A percentile compares a stretch with the other conserved stretches of the same genome.
Evolutionary conservation across 78 protist species (phyloP).

Genomic region (Speleostelium caveatum): DNA sequence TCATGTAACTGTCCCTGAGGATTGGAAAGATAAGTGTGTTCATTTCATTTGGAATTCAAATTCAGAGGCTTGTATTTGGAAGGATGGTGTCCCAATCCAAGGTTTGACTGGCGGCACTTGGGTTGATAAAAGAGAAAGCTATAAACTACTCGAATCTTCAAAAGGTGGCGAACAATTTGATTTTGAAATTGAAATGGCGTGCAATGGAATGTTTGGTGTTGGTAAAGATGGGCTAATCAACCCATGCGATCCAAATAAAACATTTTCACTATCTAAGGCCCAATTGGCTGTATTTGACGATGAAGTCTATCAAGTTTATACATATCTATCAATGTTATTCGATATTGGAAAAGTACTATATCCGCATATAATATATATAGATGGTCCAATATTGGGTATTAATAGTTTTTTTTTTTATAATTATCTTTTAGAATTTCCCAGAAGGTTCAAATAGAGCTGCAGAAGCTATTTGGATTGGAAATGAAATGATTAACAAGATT

Average conservation of each 20-base stretch:
- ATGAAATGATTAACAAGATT: conserved; percentile 50
- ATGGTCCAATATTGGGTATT: not conserved
- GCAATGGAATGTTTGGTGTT: conserved; percentile 88
- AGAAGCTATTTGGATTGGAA: conserved; percentile 52
- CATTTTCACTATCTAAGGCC: conserved; percentile 23
- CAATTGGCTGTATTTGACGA: conserved; percentile 53
- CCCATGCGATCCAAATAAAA: conserved; percentile 51
- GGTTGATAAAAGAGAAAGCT: conserved; percentile 60
- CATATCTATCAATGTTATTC: conserved; percentile 49
- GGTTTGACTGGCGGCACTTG: conserved; percentile 85
- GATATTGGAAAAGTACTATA: conserved; percentile 78
- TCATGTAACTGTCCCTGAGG: conserved; percentile 41
- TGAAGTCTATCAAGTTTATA: conserved; percentile 37
- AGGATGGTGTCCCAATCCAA: conserved; percentile 64
- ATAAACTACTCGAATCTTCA: conserved; percentile 34
- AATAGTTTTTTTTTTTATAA: not conserved
- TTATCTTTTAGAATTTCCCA: conserved; percentile 37
- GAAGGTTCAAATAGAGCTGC: conserved; percentile 33
- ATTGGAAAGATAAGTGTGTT: conserved; percentile 56
- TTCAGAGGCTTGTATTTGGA: conserved; percentile 77
- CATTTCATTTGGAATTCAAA: conserved; percentile 66
- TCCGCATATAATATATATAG: too few relatives aligned
- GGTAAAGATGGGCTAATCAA: conserved; percentile 64
- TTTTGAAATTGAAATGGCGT: conserved; percentile 71
- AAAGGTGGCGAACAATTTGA: conserved; percentile 48